These are phyloP conservation scores for Candida silvatica DNA, from an alignment of 805 yeast species.

Conservation along the genomic window DNA sequence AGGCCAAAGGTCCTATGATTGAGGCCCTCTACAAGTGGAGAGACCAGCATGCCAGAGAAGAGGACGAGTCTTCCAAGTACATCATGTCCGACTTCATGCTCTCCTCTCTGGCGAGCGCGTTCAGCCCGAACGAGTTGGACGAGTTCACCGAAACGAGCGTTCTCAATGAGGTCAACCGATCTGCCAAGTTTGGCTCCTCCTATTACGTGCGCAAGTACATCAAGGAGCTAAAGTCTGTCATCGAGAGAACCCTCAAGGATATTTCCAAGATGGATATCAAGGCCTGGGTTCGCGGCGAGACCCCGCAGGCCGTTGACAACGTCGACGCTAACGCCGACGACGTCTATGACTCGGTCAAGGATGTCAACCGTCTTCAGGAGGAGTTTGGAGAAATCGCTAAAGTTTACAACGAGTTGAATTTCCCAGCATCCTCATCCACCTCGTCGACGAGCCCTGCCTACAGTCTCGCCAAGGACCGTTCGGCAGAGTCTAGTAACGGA, in stretches of 20 bases:
- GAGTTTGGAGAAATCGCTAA: constrained; percentile 12
- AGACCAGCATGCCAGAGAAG: constrained; percentile 60
- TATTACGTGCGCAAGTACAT: constrained; percentile 43
- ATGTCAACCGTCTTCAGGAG: constrained; percentile 15
- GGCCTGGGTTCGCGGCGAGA: constrained; percentile 21
- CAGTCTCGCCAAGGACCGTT: no score
- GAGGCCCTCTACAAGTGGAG: constrained; percentile 73
- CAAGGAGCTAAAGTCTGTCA: constrained; percentile 48
- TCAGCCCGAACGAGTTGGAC: constrained; percentile 24
- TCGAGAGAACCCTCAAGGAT: constrained; percentile 31
- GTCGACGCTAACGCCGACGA: constrained; percentile 10
- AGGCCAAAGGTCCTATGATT: constrained; percentile 43
- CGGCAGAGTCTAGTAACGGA: neutral
- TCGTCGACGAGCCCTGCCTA: no score
- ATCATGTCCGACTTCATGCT: constrained; percentile 78
- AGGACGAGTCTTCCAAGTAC: constrained; percentile 79
- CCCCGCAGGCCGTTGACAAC: constrained; percentile 16
- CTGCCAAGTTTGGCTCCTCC: constrained; percentile 35
- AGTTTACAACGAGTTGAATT: constrained; percentile 5
- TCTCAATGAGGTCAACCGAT: constrained; percentile 35
- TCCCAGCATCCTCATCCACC: no score
- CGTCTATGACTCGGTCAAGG: constrained; percentile 14
- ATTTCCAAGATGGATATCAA: constrained; percentile 30
- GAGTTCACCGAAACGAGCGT: constrained; percentile 53
- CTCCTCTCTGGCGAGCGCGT: constrained; percentile 38